A percentile compares a stretch with the other conserved stretches of the same genome.
phyloP scores from a whole-genome alignment of 768 basidiomycete species.

The Amanita polypyramis region DNA sequence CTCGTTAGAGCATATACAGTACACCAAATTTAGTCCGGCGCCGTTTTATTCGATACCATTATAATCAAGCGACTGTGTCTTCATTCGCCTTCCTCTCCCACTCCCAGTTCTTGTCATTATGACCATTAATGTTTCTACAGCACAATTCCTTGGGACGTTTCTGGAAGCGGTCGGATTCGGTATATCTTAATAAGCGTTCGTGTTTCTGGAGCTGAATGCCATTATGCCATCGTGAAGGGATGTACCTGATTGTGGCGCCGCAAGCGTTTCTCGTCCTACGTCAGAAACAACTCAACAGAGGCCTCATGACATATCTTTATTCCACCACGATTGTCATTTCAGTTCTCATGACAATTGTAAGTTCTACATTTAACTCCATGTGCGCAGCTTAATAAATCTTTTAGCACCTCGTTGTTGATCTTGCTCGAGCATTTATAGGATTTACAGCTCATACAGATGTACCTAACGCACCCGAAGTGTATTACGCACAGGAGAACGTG shows the following conservation, averaged over 20 bases:
- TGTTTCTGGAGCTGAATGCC: too few species aligned
- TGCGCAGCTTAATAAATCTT: not conserved
- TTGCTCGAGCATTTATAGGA: not conserved
- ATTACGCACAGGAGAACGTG: not conserved
- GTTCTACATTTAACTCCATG: not conserved
- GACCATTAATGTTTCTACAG: slow-evolving; percentile 3
- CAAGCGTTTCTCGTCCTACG: not conserved
- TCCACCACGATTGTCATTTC: not conserved
- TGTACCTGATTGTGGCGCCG: not conserved
- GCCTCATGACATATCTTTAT: not conserved
- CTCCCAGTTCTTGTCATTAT: too few species aligned
- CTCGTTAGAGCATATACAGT: too few species aligned
- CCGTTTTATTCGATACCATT: too few species aligned
- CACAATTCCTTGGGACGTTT: slow-evolving; percentile 3
- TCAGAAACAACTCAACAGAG: not conserved
- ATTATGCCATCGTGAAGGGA: not conserved
- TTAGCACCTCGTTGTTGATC: slow-evolving; percentile 2
- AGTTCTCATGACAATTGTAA: not conserved
- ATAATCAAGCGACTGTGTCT: too few species aligned
- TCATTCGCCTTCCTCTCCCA: too few species aligned
- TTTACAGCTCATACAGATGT: not conserved
- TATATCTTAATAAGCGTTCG: too few species aligned
- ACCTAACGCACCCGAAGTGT: not conserved
- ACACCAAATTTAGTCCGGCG: too few species aligned
- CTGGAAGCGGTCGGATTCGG: slow-evolving; percentile 4